Percentiles rank a stretch among this genome's conserved stretches.
Evolutionary conservation across 352 stramenopile genomes (phyloP).

Genomic region (Phytophthora kernoviae): DNA sequence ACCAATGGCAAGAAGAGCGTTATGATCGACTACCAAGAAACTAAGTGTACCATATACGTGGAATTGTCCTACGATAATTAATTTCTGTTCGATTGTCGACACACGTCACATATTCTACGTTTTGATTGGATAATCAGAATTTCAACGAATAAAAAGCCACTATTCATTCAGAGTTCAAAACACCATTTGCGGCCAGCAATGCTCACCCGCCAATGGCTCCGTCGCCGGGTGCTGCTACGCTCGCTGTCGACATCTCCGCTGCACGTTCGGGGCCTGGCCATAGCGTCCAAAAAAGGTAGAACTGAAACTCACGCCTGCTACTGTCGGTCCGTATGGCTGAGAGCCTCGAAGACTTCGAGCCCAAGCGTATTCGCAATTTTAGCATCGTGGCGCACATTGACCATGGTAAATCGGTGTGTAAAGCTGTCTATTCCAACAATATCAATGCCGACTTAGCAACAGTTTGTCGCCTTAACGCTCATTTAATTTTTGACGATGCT

Average conservation of each 20-base stretch:
- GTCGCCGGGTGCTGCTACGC: constrained; percentile 12
- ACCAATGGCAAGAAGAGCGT: too few relatives aligned
- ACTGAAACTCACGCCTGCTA: constrained; percentile 45
- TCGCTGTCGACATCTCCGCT: constrained; percentile 6
- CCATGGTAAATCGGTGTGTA: constrained; percentile 90
- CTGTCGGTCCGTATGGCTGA: constrained; percentile 67
- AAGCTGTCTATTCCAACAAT: background rate
- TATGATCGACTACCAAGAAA: too few relatives aligned
- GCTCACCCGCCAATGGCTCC: constrained; percentile 20
- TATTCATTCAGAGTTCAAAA: background rate
- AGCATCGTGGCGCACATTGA: constrained; percentile 93
- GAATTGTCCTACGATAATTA: too few relatives aligned
- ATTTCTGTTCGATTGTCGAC: too few relatives aligned
- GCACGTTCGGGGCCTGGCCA: constrained; percentile 14
- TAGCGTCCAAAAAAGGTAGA: constrained; percentile 11
- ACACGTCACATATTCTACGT: too few relatives aligned
- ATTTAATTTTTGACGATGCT: constrained; percentile 12
- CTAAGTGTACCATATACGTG: too few relatives aligned
- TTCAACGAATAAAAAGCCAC: background rate
- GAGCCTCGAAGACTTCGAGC: constrained; percentile 62
- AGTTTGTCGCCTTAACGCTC: background rate
- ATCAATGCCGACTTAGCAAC: background rate
- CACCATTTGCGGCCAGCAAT: constrained; percentile 11
- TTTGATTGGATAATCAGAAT: too few relatives aligned
- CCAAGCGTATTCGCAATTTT: constrained; percentile 89